Percentiles rank a stretch among this genome's conserved stretches.
Conservation (phyloP, 805 yeast species). For the Schwanniomyces occidentalis region DNA sequence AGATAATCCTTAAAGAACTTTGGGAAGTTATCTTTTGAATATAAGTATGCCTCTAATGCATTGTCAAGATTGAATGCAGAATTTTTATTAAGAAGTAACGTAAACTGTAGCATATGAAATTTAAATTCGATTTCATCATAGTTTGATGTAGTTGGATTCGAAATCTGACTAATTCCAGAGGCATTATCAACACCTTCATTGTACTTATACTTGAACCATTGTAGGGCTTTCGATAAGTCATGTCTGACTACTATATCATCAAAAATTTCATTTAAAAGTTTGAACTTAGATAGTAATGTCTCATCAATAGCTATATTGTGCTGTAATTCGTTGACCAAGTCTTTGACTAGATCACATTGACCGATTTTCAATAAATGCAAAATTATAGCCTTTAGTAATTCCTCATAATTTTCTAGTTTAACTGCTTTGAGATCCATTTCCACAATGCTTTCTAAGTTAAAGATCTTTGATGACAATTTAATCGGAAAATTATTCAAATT, state of each 20-base stretch:
- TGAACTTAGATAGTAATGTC: constrained; percentile 25
- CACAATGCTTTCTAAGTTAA: background rate
- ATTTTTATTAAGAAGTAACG: constrained; percentile 26
- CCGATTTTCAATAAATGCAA: constrained; percentile 42
- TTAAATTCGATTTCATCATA: constrained; percentile 34
- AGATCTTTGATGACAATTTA: constrained; percentile 4
- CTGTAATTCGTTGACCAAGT: constrained; percentile 23
- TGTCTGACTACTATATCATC: constrained; percentile 32
- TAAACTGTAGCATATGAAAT: constrained; percentile 41
- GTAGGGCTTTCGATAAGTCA: constrained; percentile 29
- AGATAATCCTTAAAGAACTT: constrained; percentile 30
- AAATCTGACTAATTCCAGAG: constrained; percentile 1
- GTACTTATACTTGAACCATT: constrained; percentile 32
- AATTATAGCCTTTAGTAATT: constrained; percentile 36
- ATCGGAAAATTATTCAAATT: constrained; percentile 28
- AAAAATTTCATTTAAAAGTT: constrained; percentile 31
- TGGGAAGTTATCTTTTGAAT: constrained; percentile 38
- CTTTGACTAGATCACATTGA: constrained; percentile 35
- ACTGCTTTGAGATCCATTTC: constrained; percentile 11
- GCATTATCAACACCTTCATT: constrained; percentile 11
- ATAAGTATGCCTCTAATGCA: constrained; percentile 35
- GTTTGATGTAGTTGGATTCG: constrained; percentile 1
- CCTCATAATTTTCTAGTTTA: constrained; percentile 26
- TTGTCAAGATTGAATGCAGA: constrained; percentile 18
- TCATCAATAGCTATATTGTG: constrained; percentile 21